Evolutionary conservation across 1,284 basidiomycete species (phyloP).

Genomic region (Ceratobasidium papillatum): DNA sequence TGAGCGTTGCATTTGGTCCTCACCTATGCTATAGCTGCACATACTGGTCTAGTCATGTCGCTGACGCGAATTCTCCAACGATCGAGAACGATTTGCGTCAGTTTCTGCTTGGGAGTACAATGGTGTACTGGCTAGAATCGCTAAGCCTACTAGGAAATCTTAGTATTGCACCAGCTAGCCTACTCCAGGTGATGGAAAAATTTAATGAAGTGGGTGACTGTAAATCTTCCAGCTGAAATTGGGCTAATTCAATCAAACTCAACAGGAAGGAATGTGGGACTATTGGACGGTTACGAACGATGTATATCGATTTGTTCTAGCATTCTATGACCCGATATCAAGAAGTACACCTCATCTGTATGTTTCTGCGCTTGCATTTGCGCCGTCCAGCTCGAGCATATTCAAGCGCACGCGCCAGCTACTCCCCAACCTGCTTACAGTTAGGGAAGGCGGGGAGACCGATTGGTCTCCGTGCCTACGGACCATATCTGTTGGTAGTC

Average conservation of each 20-base stretch:
- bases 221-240: too few species aligned
- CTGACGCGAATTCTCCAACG: neutral
- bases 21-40: conserved; percentile 15
- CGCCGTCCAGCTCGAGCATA: neutral
- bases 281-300: neutral
- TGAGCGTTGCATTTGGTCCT: too few species aligned
- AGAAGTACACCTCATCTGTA: neutral
- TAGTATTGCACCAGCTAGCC: neutral
- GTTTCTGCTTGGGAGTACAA: neutral
- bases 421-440: neutral
- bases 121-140: conserved; percentile 33
- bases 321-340: neutral
- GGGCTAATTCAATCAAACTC: neutral
- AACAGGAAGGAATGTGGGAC: neutral
- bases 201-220: neutral
- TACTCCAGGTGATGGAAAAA: neutral
- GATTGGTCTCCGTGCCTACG: neutral
- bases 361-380: neutral
- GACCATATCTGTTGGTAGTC: neutral
- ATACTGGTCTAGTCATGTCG: conserved; percentile 14
- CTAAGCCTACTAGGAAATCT: conserved; percentile 20
- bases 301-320: neutral
- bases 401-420: neutral
- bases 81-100: neutral
- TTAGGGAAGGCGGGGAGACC: neutral